A percentile compares a stretch with the other conserved stretches of the same genome.
Evolutionary conservation across 306 rosid species (phyloP).

Genomic region (Bauhinia variegata): DNA sequence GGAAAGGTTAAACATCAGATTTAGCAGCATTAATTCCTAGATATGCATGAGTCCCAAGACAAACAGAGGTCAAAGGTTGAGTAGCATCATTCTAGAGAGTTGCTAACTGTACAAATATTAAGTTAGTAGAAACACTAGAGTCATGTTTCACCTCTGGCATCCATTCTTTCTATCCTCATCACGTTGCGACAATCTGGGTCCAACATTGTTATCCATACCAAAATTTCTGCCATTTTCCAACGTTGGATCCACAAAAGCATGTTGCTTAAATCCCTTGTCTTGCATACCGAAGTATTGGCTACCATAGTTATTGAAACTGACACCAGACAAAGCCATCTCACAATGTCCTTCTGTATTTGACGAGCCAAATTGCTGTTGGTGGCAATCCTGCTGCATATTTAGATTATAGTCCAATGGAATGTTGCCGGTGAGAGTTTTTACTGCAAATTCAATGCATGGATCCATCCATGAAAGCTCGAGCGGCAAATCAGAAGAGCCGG

Average conservation of each 20-base stretch:
- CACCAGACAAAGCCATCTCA: slow-evolving; percentile 41
- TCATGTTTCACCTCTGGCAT: slow-evolving; percentile 40
- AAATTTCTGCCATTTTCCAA: slow-evolving; percentile 32
- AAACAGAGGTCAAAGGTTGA: not conserved
- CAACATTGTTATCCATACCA: slow-evolving; percentile 43
- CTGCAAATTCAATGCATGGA: slow-evolving; percentile 84
- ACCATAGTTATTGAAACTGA: too few relatives aligned
- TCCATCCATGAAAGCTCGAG: slow-evolving; percentile 59
- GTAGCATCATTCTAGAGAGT: slow-evolving; percentile 18
- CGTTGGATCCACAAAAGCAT: slow-evolving; percentile 42
- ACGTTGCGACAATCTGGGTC: slow-evolving; percentile 35
- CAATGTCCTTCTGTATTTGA: slow-evolving; percentile 38
- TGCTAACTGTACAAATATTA: slow-evolving; percentile 41
- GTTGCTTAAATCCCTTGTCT: slow-evolving; percentile 34
- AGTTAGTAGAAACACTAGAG: slow-evolving; percentile 36
- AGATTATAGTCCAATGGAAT: slow-evolving; percentile 58
- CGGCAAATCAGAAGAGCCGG: slow-evolving; percentile 43
- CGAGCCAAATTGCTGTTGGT: slow-evolving; percentile 55
- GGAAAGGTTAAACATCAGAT: slow-evolving; percentile 27
- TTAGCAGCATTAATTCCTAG: not conserved
- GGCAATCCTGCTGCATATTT: slow-evolving; percentile 48
- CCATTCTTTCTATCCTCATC: slow-evolving; percentile 49
- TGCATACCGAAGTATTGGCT: slow-evolving; percentile 37
- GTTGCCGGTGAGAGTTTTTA: slow-evolving; percentile 68
- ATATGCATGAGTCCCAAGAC: too few relatives aligned